These are phyloP conservation scores for Miscanthus sacchariflorus DNA, from an alignment of 202 grass and related monocot species.

Conservation along the genomic window DNA sequence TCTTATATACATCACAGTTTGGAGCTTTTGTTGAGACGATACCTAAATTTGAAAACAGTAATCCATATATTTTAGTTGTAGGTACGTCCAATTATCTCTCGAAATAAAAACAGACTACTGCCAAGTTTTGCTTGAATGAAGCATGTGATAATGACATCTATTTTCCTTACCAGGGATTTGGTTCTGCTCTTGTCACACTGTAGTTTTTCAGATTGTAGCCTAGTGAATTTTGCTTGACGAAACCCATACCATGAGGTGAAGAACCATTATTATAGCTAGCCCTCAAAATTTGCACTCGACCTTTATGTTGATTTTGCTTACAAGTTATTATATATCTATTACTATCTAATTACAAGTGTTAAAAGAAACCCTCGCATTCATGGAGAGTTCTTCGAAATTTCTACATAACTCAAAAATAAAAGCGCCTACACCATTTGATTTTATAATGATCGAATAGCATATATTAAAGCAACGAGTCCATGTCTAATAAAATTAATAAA, in stretches of 20 bases:
- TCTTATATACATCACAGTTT: background rate
- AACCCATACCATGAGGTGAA: background rate
- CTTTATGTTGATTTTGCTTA: background rate
- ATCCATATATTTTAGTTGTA: background rate
- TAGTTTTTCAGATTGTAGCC: background rate
- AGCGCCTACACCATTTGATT: background rate
- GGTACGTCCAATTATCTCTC: background rate
- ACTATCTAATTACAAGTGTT: background rate
- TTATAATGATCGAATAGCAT: too few species aligned
- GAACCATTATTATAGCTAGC: background rate
- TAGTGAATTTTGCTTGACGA: background rate
- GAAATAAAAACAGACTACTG: background rate
- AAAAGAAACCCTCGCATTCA: background rate
- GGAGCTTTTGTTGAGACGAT: background rate
- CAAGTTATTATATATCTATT: background rate
- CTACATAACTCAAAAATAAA: background rate
- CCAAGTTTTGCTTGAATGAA: background rate
- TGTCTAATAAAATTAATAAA: too few species aligned
- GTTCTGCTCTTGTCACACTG: background rate
- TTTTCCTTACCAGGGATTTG: background rate
- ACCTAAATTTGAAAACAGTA: background rate
- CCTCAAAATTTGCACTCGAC: background rate
- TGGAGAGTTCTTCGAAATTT: background rate
- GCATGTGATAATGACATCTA: slow-evolving; percentile 45
- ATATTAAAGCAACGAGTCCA: too few species aligned